phyloP scores from a whole-genome alignment of 345 rosid species.

The Camelina hispida region DNA sequence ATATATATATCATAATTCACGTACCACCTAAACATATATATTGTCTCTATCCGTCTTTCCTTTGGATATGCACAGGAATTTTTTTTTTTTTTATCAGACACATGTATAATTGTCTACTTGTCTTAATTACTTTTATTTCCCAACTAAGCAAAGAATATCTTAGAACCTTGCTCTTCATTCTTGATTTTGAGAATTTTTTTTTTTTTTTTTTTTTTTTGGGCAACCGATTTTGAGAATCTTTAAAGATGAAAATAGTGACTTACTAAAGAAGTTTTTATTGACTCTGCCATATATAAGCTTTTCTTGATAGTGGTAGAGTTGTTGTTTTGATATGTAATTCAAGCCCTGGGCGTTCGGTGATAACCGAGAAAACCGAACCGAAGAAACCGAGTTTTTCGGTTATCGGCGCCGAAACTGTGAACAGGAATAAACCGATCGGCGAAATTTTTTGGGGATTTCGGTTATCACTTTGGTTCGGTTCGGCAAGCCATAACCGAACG shows the following conservation, averaged over 20 bases:
- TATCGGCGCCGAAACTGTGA: too few species aligned
- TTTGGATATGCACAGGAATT: not conserved
- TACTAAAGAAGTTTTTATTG: constrained; percentile 35
- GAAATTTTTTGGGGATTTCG: too few species aligned
- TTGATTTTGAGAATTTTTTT: constrained; percentile 37
- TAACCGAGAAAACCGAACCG: too few species aligned
- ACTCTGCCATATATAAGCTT: constrained; percentile 36
- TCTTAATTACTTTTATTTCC: constrained; percentile 40
- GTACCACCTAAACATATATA: not conserved
- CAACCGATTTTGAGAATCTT: constrained; percentile 41
- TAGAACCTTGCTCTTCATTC: constrained; percentile 33
- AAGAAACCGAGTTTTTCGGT: too few species aligned
- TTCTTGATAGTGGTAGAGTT: constrained; percentile 43
- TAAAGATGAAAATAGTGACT: constrained; percentile 35
- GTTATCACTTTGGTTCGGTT: too few species aligned
- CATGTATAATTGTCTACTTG: constrained; percentile 22
- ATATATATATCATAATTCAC: not conserved
- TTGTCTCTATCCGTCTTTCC: not conserved
- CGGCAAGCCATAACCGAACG: too few species aligned
- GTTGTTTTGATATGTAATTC: constrained; percentile 41
- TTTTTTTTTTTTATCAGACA: constrained; percentile 1
- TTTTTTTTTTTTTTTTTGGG: too few species aligned
- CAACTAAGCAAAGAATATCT: constrained; percentile 40
- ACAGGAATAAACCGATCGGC: too few species aligned
- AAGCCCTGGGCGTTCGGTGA: too few species aligned